Evolutionary conservation across 164 flowering plant genomes (phyloP).

Genomic region (Buxus sempervirens): DNA sequence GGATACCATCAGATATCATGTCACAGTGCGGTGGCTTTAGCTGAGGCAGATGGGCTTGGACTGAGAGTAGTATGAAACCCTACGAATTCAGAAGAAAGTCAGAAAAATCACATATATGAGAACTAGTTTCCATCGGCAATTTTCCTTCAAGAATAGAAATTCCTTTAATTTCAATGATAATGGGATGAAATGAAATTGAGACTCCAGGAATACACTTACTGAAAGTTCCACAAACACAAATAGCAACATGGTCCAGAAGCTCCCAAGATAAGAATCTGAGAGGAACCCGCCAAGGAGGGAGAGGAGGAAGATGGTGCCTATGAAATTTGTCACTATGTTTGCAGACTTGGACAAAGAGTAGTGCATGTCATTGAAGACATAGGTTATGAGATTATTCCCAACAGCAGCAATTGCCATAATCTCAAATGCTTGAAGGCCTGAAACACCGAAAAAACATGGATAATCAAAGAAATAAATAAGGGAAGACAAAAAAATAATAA

Average conservation of each 20-base stretch:
- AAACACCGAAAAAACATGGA: not conserved
- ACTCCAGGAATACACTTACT: constrained; percentile 33
- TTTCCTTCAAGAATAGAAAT: too few relatives aligned
- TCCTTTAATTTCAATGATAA: not conserved
- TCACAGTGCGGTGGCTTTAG: constrained; percentile 78
- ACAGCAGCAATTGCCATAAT: constrained; percentile 93
- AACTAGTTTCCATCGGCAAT: too few relatives aligned
- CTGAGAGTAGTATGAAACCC: constrained; percentile 77
- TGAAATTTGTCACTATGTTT: constrained; percentile 83
- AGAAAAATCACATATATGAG: not conserved
- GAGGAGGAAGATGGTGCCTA: constrained; percentile 83
- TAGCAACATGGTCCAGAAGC: constrained; percentile 89
- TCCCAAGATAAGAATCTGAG: constrained; percentile 86
- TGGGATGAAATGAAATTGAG: not conserved
- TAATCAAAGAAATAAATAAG: too few relatives aligned
- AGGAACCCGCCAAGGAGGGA: constrained; percentile 88
- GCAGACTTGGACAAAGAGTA: constrained; percentile 77
- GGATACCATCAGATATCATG: constrained; percentile 30
- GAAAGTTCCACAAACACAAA: constrained; percentile 89
- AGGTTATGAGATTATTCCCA: constrained; percentile 89
- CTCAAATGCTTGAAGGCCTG: constrained; percentile 90
- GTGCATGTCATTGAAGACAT: constrained; percentile 88
- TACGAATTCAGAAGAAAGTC: too few relatives aligned
- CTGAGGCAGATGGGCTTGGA: constrained; percentile 90
- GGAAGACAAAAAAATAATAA: too few relatives aligned